Percentiles rank a stretch among this genome's conserved stretches.
Conservation (phyloP, 495 filamentous ascomycete genomes). For the Saxispiralis lemnorum region DNA sequence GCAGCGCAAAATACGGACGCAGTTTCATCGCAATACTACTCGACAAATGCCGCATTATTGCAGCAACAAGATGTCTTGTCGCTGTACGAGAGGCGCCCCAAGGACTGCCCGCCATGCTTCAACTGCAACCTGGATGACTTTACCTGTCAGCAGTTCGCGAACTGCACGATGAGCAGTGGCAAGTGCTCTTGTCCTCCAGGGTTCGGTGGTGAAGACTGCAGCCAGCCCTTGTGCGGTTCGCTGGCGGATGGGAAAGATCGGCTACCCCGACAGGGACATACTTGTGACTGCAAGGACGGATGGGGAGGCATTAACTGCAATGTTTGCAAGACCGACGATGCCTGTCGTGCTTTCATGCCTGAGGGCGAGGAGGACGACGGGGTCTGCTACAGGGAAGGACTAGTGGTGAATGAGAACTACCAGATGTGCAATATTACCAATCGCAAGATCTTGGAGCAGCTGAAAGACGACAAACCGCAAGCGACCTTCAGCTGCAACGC, state of each 20-base stretch:
- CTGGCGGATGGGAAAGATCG: constrained; percentile 61
- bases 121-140: constrained; percentile 92
- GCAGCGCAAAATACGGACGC: neutral
- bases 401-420: constrained; percentile 82
- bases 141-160: constrained; percentile 70
- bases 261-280: constrained; percentile 43
- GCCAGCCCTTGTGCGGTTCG: constrained; percentile 76
- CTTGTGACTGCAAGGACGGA: constrained; percentile 78
- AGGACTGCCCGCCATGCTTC: constrained; percentile 58
- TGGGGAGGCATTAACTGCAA: constrained; percentile 99
- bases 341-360: constrained; percentile 71
- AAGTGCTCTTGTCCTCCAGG: constrained; percentile 83
- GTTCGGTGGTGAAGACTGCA: constrained; percentile 84
- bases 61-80: constrained; percentile 22
- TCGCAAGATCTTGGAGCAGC: constrained; percentile 68
- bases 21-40: constrained; percentile 17
- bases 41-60: constrained; percentile 17
- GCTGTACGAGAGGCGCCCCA: constrained; percentile 38
- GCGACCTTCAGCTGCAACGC: constrained; percentile 83
- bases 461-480: constrained; percentile 69
- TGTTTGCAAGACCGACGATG: constrained; percentile 66
- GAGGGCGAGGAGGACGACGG: constrained; percentile 55
- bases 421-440: constrained; percentile 98
- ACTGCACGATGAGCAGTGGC: constrained; percentile 71
- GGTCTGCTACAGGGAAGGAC: constrained; percentile 78